Conservation (phyloP, 2,329 filamentous ascomycete genomes). For the Fusarium praegraminearum region DNA sequence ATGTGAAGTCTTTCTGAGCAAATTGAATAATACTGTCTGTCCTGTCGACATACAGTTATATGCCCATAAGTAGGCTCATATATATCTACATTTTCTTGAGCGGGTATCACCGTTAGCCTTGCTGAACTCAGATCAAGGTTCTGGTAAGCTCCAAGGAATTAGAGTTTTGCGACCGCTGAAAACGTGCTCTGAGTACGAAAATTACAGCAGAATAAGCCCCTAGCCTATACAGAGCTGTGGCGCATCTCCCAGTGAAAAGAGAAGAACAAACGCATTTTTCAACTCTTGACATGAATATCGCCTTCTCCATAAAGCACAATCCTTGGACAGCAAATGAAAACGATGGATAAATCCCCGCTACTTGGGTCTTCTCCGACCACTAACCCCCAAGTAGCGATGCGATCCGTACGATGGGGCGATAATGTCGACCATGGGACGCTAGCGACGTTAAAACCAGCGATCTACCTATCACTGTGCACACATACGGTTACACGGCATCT, state of each 20-base stretch:
- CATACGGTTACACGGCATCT: conserved; percentile 30
- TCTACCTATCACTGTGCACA: conserved; percentile 14
- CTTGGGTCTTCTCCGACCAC: neutral
- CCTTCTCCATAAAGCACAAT: neutral
- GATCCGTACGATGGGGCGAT: conserved; percentile 20
- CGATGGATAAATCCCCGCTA: neutral
- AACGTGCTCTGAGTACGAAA: neutral
- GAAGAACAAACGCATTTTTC: neutral
- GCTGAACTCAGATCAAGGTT: neutral
- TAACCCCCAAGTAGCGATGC: conserved; percentile 15
- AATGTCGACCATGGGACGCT: conserved; percentile 7
- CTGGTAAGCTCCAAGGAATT: neutral
- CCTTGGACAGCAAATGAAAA: neutral
- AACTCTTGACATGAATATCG: neutral
- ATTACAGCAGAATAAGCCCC: neutral
- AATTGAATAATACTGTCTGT: neutral
- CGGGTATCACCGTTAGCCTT: neutral
- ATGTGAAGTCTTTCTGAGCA: neutral
- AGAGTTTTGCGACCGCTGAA: neutral
- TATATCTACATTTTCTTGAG: neutral
- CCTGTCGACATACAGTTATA: neutral
- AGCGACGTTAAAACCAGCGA: conserved; percentile 5
- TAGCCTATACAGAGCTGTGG: neutral
- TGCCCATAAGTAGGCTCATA: neutral
- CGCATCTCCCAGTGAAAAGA: neutral